Conservation (phyloP, 2,329 filamentous ascomycete genomes). For the Nannizziopsis barbatae region DNA sequence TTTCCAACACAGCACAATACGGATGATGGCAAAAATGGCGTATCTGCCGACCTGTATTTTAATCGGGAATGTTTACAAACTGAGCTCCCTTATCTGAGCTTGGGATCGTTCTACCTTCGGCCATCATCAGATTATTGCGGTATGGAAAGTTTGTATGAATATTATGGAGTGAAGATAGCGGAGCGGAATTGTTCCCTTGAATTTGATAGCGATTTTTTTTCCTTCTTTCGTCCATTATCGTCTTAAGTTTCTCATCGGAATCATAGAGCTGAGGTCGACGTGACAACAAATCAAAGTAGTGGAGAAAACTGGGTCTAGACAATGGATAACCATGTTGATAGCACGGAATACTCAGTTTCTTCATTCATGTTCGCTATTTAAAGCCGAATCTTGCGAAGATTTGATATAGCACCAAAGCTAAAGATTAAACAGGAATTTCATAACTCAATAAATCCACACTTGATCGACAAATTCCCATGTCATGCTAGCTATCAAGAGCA, state of each 20-base stretch:
- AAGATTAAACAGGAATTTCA: too few relatives aligned
- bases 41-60: constrained; percentile 3
- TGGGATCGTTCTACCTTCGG: background rate
- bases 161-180: constrained; percentile 6
- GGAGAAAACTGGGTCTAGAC: too few relatives aligned
- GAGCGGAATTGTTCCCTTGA: constrained; percentile 6
- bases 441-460: too few relatives aligned
- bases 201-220: constrained; percentile 3
- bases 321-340: too few relatives aligned
- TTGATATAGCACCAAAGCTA: too few relatives aligned
- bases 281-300: too few relatives aligned
- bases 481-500: too few relatives aligned
- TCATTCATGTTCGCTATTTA: too few relatives aligned
- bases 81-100: background rate
- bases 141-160: constrained; percentile 8
- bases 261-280: background rate
- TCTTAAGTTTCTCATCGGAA: background rate
- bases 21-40: background rate
- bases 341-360: too few relatives aligned
- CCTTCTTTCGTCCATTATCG: background rate
- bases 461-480: too few relatives aligned
- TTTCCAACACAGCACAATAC: background rate
- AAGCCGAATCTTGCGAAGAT: too few relatives aligned
- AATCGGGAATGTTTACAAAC: background rate
- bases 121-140: background rate